Evolutionary conservation across 2,329 filamentous ascomycete species (phyloP), one percentile per base, ranked within the genome.

Genomic region (Stagonosporopsis vannaccii): DNA sequence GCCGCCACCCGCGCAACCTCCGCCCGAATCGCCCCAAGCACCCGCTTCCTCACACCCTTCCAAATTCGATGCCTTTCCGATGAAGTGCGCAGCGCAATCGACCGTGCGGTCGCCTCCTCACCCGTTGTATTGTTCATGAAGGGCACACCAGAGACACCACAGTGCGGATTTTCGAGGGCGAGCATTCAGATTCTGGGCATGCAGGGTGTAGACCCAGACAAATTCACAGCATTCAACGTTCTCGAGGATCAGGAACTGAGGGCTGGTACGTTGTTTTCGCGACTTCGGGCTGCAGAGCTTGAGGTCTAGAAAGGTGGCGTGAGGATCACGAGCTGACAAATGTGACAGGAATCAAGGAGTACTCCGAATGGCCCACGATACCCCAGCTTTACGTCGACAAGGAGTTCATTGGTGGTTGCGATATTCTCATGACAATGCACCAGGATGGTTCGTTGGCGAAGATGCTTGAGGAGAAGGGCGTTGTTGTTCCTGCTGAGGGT

Each of bases 61-160:
- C 78, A 81, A 64, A 78, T 84, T 56, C 89, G 92, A 54, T 84
- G 91, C 36, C 85, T 99, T 43, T 97, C 94, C 28, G 85, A 88
- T 67, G 85, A 92, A 72, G 95, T 91, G 11, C 87, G 85, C 60
- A 79, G 86, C 35, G 92, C 93, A 23, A 99, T 99, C 70, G 91
- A 97, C 77, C 91, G 92, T 76, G 94, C 94, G 28, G 89, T 99
- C 15, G 83, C 81, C 22, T 93, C 92, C 0, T 90, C 93, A 0
- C 94, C 94, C 2, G 94, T 99, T 0, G 95, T 99, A 1, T 84
- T 99, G 54, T 99, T 99, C 83, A 99, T 99, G 95, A 99, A 99
- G 82, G 95, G 95, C 57, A 98, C 95, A 1, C 95, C 95, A 56
- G 93, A 97, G 80, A 91, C 87, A 59, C 95, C 95, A 19, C 93